Percentiles rank a stretch among this genome's conserved stretches.
These are phyloP conservation scores for Xylaria hypoxylon DNA, from an alignment of 2,329 filamentous ascomycete species.

Conservation along the genomic window DNA sequence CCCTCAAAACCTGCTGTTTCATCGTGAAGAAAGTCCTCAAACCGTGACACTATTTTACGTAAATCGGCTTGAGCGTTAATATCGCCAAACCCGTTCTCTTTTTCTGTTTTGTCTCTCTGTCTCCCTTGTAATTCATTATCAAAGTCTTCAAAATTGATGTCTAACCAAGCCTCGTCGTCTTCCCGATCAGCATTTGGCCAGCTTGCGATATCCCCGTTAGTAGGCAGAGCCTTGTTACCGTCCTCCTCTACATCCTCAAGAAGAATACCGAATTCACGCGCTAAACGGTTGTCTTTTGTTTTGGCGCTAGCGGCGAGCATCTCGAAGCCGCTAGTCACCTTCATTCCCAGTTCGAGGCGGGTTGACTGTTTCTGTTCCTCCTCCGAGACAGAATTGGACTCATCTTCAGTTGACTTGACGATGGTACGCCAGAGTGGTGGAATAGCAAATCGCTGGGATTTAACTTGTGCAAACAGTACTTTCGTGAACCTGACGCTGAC, in stretches of 20 bases:
- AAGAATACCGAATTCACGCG: constrained; percentile 80
- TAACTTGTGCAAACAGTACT: constrained; percentile 89
- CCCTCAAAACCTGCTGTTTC: constrained; percentile 84
- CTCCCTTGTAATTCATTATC: constrained; percentile 78
- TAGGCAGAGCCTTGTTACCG: constrained; percentile 74
- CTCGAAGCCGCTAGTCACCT: constrained; percentile 89
- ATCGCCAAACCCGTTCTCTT: constrained; percentile 69
- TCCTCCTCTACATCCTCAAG: constrained; percentile 81
- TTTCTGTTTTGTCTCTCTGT: constrained; percentile 46
- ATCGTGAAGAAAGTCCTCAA: constrained; percentile 91
- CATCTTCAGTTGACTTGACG: constrained; percentile 48
- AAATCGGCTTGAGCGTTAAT: constrained; percentile 78
- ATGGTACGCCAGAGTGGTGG: constrained; percentile 64
- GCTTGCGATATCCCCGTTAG: constrained; percentile 74
- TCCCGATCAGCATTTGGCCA: constrained; percentile 75
- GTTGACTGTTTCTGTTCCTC: constrained; percentile 50
- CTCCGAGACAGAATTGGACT: constrained; percentile 28
- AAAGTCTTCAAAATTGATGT: constrained; percentile 91
- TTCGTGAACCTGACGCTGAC: constrained; percentile 86
- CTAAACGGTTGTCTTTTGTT: constrained; percentile 74
- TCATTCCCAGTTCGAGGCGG: constrained; percentile 82
- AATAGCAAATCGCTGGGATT: constrained; percentile 83
- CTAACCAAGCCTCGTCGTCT: constrained; percentile 90
- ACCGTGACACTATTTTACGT: constrained; percentile 91
- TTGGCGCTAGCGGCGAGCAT: constrained; percentile 79